A percentile compares a stretch with the other conserved stretches of the same genome.
Evolutionary conservation across 306 rosid species (phyloP).

Genomic region (Pterocarpus santalinus): DNA sequence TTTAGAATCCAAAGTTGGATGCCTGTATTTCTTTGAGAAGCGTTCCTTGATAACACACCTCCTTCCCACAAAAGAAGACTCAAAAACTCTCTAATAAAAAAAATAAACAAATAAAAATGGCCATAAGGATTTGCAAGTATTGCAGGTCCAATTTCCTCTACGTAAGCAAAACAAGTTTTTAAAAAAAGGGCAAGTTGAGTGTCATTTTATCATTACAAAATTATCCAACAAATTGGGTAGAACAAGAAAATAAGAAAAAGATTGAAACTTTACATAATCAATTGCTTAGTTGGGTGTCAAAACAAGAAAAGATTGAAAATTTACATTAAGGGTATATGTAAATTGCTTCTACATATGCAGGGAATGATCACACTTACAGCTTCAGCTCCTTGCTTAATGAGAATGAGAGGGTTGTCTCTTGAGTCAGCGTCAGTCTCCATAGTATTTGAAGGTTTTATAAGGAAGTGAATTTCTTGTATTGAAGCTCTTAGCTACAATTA

Average conservation of each 20-base stretch:
- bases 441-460: background rate
- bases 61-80: slow-evolving; percentile 83
- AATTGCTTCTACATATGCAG: slow-evolving; percentile 7
- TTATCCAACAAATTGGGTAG: background rate
- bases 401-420: slow-evolving; percentile 37
- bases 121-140: slow-evolving; percentile 25
- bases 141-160: slow-evolving; percentile 7
- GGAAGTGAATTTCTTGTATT: slow-evolving; percentile 2
- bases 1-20: slow-evolving; percentile 89
- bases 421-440: slow-evolving; percentile 47
- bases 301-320: background rate
- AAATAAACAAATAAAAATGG: slow-evolving; percentile 4
- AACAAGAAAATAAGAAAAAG: slow-evolving; percentile 8
- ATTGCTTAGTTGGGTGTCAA: background rate
- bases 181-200: background rate
- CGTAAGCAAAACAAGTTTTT: background rate
- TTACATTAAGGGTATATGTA: background rate
- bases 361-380: slow-evolving; percentile 45
- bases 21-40: slow-evolving; percentile 91
- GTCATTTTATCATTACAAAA: background rate
- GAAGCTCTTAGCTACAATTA: background rate
- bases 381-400: slow-evolving; percentile 57
- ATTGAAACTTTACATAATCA: background rate
- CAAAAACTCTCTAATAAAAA: slow-evolving; percentile 75
- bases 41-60: slow-evolving; percentile 84